Percentiles rank a stretch among this genome's conserved stretches.
phyloP scores from a whole-genome alignment of 139 green algal genomes.

The Axilococcus clingmanii region DNA sequence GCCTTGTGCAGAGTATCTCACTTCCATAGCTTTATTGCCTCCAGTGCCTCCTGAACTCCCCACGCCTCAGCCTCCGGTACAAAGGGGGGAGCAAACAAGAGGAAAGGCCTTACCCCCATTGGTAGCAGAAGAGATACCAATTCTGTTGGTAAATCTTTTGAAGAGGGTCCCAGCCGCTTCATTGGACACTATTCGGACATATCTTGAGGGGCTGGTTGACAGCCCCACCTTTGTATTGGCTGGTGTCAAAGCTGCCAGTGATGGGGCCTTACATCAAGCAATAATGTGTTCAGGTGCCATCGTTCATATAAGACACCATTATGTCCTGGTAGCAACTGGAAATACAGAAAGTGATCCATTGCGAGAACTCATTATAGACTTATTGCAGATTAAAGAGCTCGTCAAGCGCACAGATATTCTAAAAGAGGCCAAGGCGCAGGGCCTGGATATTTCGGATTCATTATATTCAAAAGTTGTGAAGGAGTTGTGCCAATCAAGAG shows the following conservation, averaged over 20 bases:
- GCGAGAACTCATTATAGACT: constrained; percentile 13
- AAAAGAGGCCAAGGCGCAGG: constrained; percentile 21
- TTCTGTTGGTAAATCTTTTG: too few species aligned
- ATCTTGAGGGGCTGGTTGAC: too few species aligned
- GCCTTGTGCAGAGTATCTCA: neutral
- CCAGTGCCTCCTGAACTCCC: too few species aligned
- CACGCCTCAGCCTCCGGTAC: too few species aligned
- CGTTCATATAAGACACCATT: constrained; percentile 13
- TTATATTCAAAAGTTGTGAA: constrained; percentile 34
- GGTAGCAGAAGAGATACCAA: too few species aligned
- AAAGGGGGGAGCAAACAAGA: too few species aligned
- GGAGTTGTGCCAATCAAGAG: constrained; percentile 26
- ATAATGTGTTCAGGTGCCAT: constrained; percentile 3
- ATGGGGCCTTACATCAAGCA: constrained; percentile 12
- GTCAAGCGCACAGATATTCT: constrained; percentile 31
- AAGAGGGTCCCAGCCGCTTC: too few species aligned
- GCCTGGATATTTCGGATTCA: constrained; percentile 14
- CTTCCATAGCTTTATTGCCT: too few species aligned
- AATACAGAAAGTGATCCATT: constrained; percentile 21
- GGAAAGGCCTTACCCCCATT: too few species aligned
- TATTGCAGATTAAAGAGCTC: constrained; percentile 24
- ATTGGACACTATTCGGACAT: too few species aligned
- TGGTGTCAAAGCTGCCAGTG: too few species aligned
- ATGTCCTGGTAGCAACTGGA: constrained; percentile 9
- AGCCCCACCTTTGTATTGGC: too few species aligned